A percentile compares a stretch with the other conserved stretches of the same genome.
Evolutionary conservation across 345 rosid species (phyloP).

Genomic region (Eucalyptus cloeziana): DNA sequence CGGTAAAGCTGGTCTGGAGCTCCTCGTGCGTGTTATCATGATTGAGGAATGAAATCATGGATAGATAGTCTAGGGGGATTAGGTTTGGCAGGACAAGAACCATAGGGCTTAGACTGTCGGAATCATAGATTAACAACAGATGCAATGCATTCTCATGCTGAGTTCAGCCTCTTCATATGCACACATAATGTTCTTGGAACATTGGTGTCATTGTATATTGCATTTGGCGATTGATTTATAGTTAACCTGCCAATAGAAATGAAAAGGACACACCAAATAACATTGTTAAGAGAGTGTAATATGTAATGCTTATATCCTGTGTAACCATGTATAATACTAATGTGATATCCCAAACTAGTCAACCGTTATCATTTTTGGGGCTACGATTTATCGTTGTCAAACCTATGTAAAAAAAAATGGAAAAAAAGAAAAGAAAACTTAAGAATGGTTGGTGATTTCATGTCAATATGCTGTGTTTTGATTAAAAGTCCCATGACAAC

Average conservation of each 20-base stretch:
- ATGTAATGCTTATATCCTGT: neutral
- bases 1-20: neutral
- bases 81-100: neutral
- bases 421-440: neutral
- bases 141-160: neutral
- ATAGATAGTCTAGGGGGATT: neutral
- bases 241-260: neutral
- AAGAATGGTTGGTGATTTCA: neutral
- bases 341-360: neutral
- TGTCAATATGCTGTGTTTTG: neutral
- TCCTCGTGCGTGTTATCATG: neutral
- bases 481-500: neutral
- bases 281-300: neutral
- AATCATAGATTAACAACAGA: neutral
- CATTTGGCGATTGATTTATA: neutral
- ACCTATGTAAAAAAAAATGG: neutral
- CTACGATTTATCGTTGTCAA: rapidly evolving
- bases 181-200: neutral
- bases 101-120: neutral
- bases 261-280: neutral
- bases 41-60: neutral
- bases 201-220: neutral
- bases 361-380: rapidly evolving
- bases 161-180: neutral
- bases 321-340: neutral